Base-by-base conservation (phyloP, 225 moss, liverwort and hornwort species). In the Thuidium tamariscinum region DNA sequence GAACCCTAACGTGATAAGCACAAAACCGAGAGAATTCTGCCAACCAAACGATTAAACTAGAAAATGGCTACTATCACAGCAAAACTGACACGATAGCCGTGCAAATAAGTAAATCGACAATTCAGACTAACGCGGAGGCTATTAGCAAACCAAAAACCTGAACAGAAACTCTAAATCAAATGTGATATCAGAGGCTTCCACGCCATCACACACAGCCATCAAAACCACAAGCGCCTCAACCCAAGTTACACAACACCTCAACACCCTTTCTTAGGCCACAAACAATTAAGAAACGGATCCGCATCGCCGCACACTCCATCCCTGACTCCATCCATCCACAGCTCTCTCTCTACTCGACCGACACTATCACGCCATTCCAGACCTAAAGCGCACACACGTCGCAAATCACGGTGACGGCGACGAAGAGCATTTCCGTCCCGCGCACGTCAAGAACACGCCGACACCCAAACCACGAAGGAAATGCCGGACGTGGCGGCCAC, bases 1-100 rank as follows among this genome's bases (percentile, higher is more conserved):
- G 67, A 86, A 90, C 81, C 92, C 84, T 90, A 87, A 90, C 78
- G 57, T 36, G 54, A 62, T 39, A 70, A 15, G 41, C 76, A 88
- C 36, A 36, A 73, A 86, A 82, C 67, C 56, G 48, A 37, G 48
- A 37, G 10, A 90, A 86, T 79, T 85, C 77, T 27, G 82, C 18
- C 12, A 4, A 59, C 83, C 80, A 82, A 73, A 75, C 34, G 36
- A 23, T 68, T 11, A 54, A 26, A 23, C 62, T 77, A 49, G 59
- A 81, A 89, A 68, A 51, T 37, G n/a, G 51, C 82, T 25, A 63
- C 77, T 72, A 54, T 51, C 60, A 76, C 69, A 89, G 17, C 21
- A 4, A 87, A 79, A 36, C 85, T 61, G 56, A 73, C 75, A 81
- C 59, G 56, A 69, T 46, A 26, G 21, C 46, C 84, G 30, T 14